Conservation (phyloP, 208 protist genomes). For the Crithidia sp. region DNA sequence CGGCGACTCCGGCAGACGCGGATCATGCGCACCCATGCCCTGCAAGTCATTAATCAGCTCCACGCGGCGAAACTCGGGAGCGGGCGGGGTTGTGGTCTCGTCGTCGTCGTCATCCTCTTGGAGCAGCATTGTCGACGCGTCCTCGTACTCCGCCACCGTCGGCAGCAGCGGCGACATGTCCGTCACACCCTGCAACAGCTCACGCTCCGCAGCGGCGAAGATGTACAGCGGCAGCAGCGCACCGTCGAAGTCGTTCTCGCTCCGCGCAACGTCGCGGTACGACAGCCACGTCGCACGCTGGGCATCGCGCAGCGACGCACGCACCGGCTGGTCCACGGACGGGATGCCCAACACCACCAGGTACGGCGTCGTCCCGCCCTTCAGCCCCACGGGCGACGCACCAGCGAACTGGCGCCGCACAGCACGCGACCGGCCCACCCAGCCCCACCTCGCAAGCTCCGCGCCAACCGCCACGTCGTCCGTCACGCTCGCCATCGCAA, state of each 20-base stretch:
- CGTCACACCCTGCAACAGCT: not conserved
- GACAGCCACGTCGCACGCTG: constrained; percentile 3
- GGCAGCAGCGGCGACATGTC: constrained; percentile 13
- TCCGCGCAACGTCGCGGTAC: constrained; percentile 7
- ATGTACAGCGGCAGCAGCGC: constrained; percentile 21
- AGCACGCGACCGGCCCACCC: constrained; percentile 6
- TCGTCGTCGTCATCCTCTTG: too few relatives aligned
- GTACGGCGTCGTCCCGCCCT: constrained; percentile 17
- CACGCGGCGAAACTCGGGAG: too few relatives aligned
- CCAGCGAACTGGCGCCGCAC: constrained; percentile 17
- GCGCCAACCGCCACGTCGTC: constrained; percentile 17
- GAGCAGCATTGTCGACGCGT: constrained; percentile 1
- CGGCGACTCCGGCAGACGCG: constrained; percentile 1
- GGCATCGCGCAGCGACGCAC: constrained; percentile 5
- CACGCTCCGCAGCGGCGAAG: constrained; percentile 14
- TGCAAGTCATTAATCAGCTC: too few relatives aligned
- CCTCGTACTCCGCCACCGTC: constrained; percentile 16
- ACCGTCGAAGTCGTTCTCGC: constrained; percentile 7
- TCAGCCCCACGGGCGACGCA: constrained; percentile 1
- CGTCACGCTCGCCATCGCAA: constrained; percentile 28
- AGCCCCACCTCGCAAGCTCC: constrained; percentile 18
- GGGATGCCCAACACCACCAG: constrained; percentile 14
- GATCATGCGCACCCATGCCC: not conserved
- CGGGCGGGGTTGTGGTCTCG: too few relatives aligned
- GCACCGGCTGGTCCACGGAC: constrained; percentile 10